phyloP scores from a whole-genome alignment of 345 rosid species.

The Eutrema yunnanense region DNA sequence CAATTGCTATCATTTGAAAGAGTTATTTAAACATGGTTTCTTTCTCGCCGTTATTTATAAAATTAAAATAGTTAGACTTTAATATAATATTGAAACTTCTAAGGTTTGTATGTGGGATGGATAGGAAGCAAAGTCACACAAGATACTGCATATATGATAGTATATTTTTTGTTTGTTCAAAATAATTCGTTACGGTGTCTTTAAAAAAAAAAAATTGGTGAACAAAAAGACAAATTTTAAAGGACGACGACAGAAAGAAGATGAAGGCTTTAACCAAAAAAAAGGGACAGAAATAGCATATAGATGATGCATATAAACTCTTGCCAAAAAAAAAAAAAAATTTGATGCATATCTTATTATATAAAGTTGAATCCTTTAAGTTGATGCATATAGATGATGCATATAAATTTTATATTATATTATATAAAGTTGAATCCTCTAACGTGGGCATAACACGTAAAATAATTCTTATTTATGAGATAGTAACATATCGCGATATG shows the following conservation, averaged over 20 bases:
- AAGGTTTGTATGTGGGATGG: neutral
- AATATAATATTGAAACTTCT: neutral
- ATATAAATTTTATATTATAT: no score
- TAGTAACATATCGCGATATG: no score
- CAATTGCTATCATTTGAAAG: neutral
- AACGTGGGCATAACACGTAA: no score
- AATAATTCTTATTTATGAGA: no score
- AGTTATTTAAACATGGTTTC: neutral
- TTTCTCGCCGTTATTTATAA: neutral
- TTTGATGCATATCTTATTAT: no score
- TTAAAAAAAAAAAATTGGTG: neutral
- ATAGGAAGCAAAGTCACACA: conserved; percentile 26
- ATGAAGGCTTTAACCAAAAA: neutral
- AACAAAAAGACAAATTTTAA: neutral
- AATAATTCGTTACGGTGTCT: neutral
- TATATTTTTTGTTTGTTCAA: neutral
- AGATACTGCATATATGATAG: neutral
- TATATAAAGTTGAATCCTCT: no score
- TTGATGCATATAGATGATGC: no score
- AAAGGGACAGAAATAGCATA: neutral
- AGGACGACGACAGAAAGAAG: neutral
- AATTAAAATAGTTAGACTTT: neutral
- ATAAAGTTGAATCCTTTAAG: no score
- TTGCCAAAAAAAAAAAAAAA: no score
- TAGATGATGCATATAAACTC: neutral